Percentiles rank a stretch among this genome's conserved stretches.
phyloP scores from a whole-genome alignment of 106 monocot genomes.

The Dendrobium officinale region DNA sequence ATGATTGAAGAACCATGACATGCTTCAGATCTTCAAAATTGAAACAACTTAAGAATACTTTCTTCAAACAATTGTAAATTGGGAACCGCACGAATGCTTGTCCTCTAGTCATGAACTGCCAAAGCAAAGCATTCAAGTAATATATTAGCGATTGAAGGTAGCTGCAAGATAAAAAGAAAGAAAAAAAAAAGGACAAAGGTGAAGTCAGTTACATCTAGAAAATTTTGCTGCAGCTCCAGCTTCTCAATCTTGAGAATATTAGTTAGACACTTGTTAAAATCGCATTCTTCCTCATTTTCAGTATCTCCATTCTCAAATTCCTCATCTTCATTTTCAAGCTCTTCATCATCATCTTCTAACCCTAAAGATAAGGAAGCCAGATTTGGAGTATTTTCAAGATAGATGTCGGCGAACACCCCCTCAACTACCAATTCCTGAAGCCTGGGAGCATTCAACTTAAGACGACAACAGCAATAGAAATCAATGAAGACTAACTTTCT shows the following conservation, averaged over 20 bases:
- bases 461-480: conserved; percentile 10
- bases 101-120: conserved; percentile 10
- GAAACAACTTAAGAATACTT: conserved; percentile 2
- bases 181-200: neutral
- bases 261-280: conserved; percentile 2
- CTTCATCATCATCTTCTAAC: conserved; percentile 12
- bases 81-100: conserved; percentile 5
- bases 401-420: conserved; percentile 11
- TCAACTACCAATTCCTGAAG: conserved; percentile 13
- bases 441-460: conserved; percentile 10
- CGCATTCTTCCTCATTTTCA: neutral
- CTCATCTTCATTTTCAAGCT: conserved; percentile 12
- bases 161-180: no score
- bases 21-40: conserved; percentile 14
- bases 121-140: neutral
- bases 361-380: neutral
- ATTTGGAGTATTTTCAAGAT: conserved; percentile 13
- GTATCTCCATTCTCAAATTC: conserved; percentile 6
- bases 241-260: conserved; percentile 11
- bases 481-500: conserved; percentile 1
- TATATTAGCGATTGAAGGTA: neutral
- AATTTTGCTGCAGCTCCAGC: conserved; percentile 9
- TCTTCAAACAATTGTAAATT: conserved; percentile 10
- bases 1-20: neutral
- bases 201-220: conserved; percentile 6